Conservation (phyloP, 116 monocot genomes). For the Iris pallida region DNA sequence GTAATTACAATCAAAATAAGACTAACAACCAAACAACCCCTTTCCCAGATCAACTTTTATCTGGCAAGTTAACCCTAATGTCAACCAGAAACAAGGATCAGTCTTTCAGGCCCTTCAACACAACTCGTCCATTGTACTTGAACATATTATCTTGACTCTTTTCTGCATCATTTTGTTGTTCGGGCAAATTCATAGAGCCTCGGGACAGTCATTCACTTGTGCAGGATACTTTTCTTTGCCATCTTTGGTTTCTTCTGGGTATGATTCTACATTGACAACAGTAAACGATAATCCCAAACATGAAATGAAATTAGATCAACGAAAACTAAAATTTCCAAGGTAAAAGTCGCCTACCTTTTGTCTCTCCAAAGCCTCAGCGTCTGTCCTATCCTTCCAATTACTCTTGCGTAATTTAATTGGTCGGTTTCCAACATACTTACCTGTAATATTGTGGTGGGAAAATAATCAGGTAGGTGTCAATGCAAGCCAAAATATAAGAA, state of each 20-base stretch:
- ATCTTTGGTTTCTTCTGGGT: constrained; percentile 61
- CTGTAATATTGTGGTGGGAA: background rate
- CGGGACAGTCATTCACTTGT: constrained; percentile 37
- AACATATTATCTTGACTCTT: too few species aligned
- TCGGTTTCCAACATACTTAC: background rate
- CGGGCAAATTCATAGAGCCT: too few species aligned
- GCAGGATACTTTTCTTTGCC: constrained; percentile 60
- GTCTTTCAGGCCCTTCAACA: too few species aligned
- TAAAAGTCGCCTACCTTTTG: background rate
- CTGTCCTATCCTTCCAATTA: background rate
- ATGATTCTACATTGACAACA: constrained; percentile 28
- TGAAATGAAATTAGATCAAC: background rate
- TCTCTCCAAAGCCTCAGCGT: background rate
- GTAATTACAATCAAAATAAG: too few species aligned
- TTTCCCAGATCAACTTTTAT: too few species aligned
- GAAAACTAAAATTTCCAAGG: background rate
- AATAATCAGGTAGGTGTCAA: background rate
- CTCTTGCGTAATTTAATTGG: constrained; percentile 6
- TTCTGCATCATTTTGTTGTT: too few species aligned
- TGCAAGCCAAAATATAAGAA: background rate
- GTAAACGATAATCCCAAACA: background rate
- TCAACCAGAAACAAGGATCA: too few species aligned
- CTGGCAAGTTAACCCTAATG: too few species aligned
- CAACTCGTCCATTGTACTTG: too few species aligned
- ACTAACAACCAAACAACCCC: too few species aligned